Evolutionary conservation across 2,329 filamentous ascomycete species (phyloP).

Genomic region (Cyphellophora europaea): DNA sequence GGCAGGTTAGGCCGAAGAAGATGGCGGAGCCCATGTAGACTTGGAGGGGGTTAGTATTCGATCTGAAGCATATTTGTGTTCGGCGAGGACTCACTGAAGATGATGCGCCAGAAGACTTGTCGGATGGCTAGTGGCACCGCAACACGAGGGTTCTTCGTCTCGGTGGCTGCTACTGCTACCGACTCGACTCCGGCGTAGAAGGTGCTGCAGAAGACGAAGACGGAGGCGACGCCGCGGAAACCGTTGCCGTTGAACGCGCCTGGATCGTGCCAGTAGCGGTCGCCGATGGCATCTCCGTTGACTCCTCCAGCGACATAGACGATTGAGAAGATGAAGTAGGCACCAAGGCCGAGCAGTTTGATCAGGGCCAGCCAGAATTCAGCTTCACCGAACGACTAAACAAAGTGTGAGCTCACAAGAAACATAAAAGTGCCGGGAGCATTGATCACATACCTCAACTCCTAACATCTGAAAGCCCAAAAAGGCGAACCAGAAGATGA

Average conservation of each 20-base stretch:
- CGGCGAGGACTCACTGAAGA: too few relatives aligned
- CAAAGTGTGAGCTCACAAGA: too few relatives aligned
- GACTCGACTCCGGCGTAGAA: constrained; percentile 30
- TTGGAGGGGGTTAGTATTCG: too few relatives aligned
- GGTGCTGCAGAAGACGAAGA: constrained; percentile 28
- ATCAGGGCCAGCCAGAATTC: constrained; percentile 36
- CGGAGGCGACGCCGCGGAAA: constrained; percentile 27
- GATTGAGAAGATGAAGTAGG: constrained; percentile 26
- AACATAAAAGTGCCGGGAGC: too few relatives aligned
- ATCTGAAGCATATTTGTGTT: too few relatives aligned
- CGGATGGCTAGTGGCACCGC: constrained; percentile 35
- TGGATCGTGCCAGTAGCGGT: constrained; percentile 29
- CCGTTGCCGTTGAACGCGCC: constrained; percentile 26
- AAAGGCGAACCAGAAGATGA: constrained; percentile 39
- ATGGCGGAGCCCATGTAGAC: constrained; percentile 63
- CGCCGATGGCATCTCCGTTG: constrained; percentile 19
- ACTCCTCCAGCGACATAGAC: constrained; percentile 27
- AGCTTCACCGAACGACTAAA: constrained; percentile 44
- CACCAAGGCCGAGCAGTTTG: constrained; percentile 26
- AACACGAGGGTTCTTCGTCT: constrained; percentile 35
- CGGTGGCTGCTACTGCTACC: constrained; percentile 33
- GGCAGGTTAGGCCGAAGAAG: constrained; percentile 67
- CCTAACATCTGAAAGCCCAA: constrained; percentile 32
- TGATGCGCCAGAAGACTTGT: constrained; percentile 32
- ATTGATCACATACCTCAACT: too few relatives aligned